Evolutionary conservation across 176 grass and related monocot species (phyloP).

Genomic region (Hordeum vulgare): DNA sequence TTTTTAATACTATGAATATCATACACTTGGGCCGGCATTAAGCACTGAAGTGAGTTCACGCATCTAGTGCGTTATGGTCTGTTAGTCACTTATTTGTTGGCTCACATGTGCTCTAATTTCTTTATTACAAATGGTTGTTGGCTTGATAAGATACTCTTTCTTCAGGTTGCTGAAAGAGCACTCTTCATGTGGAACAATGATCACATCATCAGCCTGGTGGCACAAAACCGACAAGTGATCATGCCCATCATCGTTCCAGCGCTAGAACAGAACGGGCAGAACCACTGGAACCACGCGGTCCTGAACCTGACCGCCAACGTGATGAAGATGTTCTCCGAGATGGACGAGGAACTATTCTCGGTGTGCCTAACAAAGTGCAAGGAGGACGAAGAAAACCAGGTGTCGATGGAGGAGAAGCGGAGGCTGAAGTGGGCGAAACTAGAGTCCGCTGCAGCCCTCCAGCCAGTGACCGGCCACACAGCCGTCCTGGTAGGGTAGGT

Average conservation of each 20-base stretch:
- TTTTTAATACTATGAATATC: neutral
- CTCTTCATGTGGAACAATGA: conserved; percentile 96
- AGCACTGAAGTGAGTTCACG: neutral
- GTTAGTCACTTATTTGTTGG: neutral
- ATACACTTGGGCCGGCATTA: conserved; percentile 12
- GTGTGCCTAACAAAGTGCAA: conserved; percentile 58
- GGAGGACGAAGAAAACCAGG: conserved; percentile 61
- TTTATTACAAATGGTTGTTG: neutral
- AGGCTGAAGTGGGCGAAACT: conserved; percentile 63
- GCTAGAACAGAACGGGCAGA: conserved; percentile 60
- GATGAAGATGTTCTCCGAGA: conserved; percentile 78
- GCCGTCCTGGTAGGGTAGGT: conserved; percentile 83
- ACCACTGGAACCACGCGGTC: conserved; percentile 88
- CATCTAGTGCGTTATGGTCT: neutral
- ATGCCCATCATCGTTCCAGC: conserved; percentile 75
- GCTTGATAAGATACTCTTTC: neutral
- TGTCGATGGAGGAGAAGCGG: conserved; percentile 38
- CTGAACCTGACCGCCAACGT: conserved; percentile 78
- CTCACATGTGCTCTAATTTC: neutral
- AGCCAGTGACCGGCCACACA: conserved; percentile 79
- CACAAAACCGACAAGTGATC: conserved; percentile 68
- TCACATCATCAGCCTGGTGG: conserved; percentile 64
- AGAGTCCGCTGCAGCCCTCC: conserved; percentile 61
- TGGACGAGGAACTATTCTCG: conserved; percentile 67
- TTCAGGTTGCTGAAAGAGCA: conserved; percentile 89